These are phyloP conservation scores for Sporormia fimetaria DNA, from an alignment of 495 filamentous ascomycete genomes.

Conservation along the genomic window DNA sequence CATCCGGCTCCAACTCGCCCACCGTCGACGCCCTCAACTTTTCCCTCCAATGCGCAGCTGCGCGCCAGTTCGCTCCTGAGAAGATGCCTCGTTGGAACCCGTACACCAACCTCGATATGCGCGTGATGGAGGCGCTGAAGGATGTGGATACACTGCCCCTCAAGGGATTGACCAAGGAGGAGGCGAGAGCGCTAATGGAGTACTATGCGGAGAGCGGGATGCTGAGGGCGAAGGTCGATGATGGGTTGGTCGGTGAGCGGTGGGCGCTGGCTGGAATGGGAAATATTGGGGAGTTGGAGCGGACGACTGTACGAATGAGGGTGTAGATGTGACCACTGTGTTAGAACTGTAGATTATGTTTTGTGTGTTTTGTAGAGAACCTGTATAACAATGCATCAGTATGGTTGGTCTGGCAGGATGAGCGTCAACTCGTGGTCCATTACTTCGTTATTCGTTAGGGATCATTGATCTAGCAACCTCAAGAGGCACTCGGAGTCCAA, in stretches of 20 bases:
- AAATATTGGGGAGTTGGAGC: conserved; percentile 62
- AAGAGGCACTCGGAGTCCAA: conserved; percentile 14
- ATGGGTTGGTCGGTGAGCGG: conserved; percentile 66
- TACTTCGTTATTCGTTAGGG: background rate
- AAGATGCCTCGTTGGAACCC: conserved; percentile 47
- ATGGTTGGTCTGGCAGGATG: no score
- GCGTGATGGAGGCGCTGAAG: conserved; percentile 46
- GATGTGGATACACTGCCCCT: conserved; percentile 34
- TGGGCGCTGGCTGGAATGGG: conserved; percentile 74
- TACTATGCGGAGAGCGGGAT: conserved; percentile 86
- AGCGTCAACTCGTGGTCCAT: conserved; percentile 2
- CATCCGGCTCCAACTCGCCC: conserved; percentile 53
- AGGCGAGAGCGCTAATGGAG: conserved; percentile 75
- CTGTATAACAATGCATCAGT: no score
- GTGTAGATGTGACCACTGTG: conserved; percentile 3
- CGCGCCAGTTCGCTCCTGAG: conserved; percentile 23
- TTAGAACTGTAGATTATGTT: no score
- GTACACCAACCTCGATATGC: conserved; percentile 55
- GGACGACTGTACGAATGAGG: conserved; percentile 28
- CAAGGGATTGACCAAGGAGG: conserved; percentile 55
- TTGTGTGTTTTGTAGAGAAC: no score
- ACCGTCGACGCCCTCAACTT: conserved; percentile 51
- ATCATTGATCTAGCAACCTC: background rate
- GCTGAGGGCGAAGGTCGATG: conserved; percentile 55
- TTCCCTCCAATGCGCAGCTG: conserved; percentile 30